These are phyloP conservation scores for Discostella stelligeroides DNA, from an alignment of 108 stramenopile genomes.

Conservation along the genomic window DNA sequence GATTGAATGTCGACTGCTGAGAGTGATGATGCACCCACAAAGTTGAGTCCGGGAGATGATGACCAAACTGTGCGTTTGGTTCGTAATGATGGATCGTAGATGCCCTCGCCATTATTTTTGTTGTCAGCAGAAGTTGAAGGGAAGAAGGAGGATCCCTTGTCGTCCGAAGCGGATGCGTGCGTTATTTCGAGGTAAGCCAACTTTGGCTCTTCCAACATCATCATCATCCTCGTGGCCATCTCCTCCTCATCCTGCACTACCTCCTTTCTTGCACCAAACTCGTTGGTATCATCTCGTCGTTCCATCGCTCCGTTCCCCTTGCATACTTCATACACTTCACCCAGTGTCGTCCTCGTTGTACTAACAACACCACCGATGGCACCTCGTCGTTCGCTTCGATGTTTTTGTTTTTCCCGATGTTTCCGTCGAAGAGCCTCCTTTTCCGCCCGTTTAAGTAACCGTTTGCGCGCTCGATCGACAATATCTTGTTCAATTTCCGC, in stretches of 20 bases:
- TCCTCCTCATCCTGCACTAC: background rate
- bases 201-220: constrained; percentile 9
- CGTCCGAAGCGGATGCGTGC: background rate
- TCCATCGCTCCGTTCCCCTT: constrained; percentile 9
- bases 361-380: background rate
- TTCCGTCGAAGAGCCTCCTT: background rate
- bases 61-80: constrained; percentile 26
- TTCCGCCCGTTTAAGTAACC: background rate
- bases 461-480: constrained; percentile 6
- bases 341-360: background rate
- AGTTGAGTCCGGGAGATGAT: constrained; percentile 42
- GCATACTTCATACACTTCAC: constrained; percentile 24
- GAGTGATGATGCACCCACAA: constrained; percentile 36
- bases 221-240: too few species aligned
- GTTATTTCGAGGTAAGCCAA: constrained; percentile 9
- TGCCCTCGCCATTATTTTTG: too few species aligned
- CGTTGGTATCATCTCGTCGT: background rate
- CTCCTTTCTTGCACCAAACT: background rate
- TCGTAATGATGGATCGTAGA: background rate
- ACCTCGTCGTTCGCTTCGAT: background rate
- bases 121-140: too few species aligned
- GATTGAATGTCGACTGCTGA: constrained; percentile 1
- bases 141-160: too few species aligned
- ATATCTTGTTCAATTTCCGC: constrained; percentile 17
- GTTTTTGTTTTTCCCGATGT: background rate